Evolutionary conservation across 2,329 filamentous ascomycete genomes (phyloP), one percentile per base, ranked within the genome.

Genomic region (Pseudopyricularia javanii): DNA sequence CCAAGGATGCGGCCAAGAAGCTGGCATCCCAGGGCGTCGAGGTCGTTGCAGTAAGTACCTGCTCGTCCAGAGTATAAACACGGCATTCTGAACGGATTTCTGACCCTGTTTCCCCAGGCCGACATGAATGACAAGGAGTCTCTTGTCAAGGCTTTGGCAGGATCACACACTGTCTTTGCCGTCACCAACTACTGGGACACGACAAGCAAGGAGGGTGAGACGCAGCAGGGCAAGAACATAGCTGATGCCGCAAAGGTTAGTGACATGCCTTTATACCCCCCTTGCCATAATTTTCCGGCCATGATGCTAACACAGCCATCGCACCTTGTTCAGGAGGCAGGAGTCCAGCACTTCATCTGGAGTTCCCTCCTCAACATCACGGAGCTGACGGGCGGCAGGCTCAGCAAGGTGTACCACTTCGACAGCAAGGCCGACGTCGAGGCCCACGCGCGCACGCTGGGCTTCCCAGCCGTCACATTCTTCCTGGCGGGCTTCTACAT

Each of bases 351-450:
- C 49, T 35, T 54, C 47, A 53, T 55, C 68, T 66, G 67, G 69
- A 60, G 69, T 56, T 70, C 70, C 9, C 63, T 75, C 5, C 56
- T 65, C 22, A 62, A 74, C 54, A 57, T 73, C 52, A 68, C 56
- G 0, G 62, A 74, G 54, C 68, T 70, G 20, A 65, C 66, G 47
- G 66, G 69, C 7, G 71, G 71, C 52, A 62, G 60, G 15, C 66
- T 74, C 4, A 50, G 64, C 24, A 59, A 69, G 45, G 70, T 76
- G 30, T 64, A 70, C 55, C 74, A 78, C 56, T 83, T 82, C 55
- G 79, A 83, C 62, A 67, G 63, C 61, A 83, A 83, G 61, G 78
- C 77, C 20, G 64, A 72, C 12, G 70, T 78, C 0, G 78, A 80
- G 57, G 58, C 68, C n/a, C 79, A 82, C 59, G 73, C 80, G 48